Conservation (phyloP, 1,139 yeast species). For the Geotrichum restrictum region DNA sequence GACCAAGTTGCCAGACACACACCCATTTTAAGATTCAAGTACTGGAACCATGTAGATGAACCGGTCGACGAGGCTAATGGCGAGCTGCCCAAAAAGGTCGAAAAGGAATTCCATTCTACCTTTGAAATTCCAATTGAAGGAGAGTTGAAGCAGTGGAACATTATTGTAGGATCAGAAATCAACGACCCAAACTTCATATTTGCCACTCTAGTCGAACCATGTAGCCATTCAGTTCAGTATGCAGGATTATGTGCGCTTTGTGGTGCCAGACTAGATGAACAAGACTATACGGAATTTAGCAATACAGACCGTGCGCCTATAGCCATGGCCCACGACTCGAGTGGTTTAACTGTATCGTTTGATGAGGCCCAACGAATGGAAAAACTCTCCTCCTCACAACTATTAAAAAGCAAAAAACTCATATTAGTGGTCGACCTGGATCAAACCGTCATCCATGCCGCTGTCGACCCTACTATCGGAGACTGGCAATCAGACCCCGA, state of each 20-base stretch:
- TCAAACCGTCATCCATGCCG: conserved; percentile 96
- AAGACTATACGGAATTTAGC: conserved; percentile 71
- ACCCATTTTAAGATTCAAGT: conserved; percentile 58
- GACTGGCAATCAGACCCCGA: conserved; percentile 88
- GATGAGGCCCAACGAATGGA: conserved; percentile 87
- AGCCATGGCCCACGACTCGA: conserved; percentile 84
- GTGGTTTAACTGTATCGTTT: conserved; percentile 77
- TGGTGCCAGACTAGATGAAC: conserved; percentile 75
- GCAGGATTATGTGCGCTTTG: conserved; percentile 95
- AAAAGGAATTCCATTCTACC: conserved; percentile 43
- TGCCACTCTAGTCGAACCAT: conserved; percentile 67
- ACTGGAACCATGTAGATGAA: conserved; percentile 52
- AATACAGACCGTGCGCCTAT: conserved; percentile 78
- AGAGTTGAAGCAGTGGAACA: conserved; percentile 48
- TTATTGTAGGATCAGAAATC: conserved; percentile 59
- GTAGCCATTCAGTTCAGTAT: conserved; percentile 91
- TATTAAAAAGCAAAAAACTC: conserved; percentile 61
- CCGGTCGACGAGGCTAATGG: conserved; percentile 39
- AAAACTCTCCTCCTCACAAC: conserved; percentile 56
- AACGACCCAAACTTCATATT: conserved; percentile 23
- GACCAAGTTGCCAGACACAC: conserved; percentile 50
- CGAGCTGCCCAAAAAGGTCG: conserved; percentile 32
- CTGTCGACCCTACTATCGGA: conserved; percentile 95
- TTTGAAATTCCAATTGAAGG: conserved; percentile 87
- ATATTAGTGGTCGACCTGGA: conserved; percentile 93